Percentiles rank a stretch among this genome's conserved stretches.
Conservation (phyloP, 495 filamentous ascomycete genomes). For the Neurospora terricola region DNA sequence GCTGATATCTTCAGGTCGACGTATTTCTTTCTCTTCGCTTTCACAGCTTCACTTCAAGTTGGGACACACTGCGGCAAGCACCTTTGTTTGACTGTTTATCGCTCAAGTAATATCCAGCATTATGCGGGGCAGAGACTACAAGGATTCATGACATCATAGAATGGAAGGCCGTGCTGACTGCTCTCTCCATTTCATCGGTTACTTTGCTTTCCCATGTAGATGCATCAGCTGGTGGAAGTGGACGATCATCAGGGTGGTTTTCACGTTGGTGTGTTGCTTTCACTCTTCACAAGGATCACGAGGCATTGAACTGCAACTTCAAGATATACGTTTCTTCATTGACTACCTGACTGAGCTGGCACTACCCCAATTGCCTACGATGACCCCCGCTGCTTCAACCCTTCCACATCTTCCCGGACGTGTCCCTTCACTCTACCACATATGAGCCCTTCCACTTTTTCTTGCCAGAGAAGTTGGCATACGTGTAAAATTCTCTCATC, state of each 20-base stretch:
- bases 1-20: accelerated
- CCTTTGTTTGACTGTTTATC: background rate
- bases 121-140: background rate
- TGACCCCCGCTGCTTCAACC: background rate
- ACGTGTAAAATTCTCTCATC: background rate
- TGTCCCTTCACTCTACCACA: background rate
- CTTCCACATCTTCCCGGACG: background rate
- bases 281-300: background rate
- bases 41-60: background rate
- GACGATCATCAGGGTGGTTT: background rate
- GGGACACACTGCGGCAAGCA: background rate
- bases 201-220: background rate
- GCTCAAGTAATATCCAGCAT: background rate
- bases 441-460: background rate
- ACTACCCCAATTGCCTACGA: background rate
- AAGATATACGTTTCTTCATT: background rate
- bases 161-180: too few species aligned
- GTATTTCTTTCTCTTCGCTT: background rate
- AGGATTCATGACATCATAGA: background rate
- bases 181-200: too few species aligned
- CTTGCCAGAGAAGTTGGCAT: background rate
- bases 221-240: background rate
- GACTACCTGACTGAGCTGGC: background rate
- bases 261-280: background rate
- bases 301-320: background rate